A percentile compares a stretch with the other conserved stretches of the same genome.
These are phyloP conservation scores for Pyrenochaeta sp. DNA, from an alignment of 2,329 filamentous ascomycete species.

Conservation along the genomic window DNA sequence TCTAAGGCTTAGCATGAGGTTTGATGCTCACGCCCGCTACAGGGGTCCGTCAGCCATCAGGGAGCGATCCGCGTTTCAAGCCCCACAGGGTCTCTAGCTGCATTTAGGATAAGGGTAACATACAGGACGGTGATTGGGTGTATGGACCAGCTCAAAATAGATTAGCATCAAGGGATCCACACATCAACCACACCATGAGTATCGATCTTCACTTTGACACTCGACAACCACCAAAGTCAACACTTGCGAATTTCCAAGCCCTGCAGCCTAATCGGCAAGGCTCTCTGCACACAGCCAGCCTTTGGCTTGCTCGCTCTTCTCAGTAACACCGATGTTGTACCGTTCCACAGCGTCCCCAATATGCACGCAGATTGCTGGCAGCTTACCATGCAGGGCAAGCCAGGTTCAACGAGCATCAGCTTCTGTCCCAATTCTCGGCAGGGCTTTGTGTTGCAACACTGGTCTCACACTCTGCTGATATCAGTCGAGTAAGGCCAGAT, in stretches of 20 bases:
- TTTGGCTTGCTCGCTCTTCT: background rate
- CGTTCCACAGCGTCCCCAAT: background rate
- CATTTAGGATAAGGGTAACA: constrained; percentile 5
- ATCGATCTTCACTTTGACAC: constrained; percentile 17
- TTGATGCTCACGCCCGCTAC: constrained; percentile 6
- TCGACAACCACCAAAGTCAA: constrained; percentile 10
- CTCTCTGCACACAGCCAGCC: constrained; percentile 1
- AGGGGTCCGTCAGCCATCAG: constrained; percentile 10
- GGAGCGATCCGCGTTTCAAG: constrained; percentile 15
- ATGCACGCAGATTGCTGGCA: background rate
- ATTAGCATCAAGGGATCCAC: constrained; percentile 18
- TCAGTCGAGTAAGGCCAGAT: background rate
- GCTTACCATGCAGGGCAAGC: constrained; percentile 1
- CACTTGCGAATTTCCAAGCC: constrained; percentile 1
- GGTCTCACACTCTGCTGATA: background rate
- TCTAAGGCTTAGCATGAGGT: constrained; percentile 9
- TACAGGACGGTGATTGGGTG: constrained; percentile 15
- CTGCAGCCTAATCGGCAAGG: constrained; percentile 1
- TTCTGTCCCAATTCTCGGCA: background rate
- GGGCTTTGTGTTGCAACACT: background rate
- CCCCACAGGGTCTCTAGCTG: constrained; percentile 5
- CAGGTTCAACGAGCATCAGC: constrained; percentile 4
- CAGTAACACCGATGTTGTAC: background rate
- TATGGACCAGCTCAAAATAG: constrained; percentile 22
- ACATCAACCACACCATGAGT: constrained; percentile 21